Evolutionary conservation across 2,329 filamentous ascomycete species (phyloP), one percentile per base, ranked within the genome.

Genomic region (Sclerotinia trifoliorum): DNA sequence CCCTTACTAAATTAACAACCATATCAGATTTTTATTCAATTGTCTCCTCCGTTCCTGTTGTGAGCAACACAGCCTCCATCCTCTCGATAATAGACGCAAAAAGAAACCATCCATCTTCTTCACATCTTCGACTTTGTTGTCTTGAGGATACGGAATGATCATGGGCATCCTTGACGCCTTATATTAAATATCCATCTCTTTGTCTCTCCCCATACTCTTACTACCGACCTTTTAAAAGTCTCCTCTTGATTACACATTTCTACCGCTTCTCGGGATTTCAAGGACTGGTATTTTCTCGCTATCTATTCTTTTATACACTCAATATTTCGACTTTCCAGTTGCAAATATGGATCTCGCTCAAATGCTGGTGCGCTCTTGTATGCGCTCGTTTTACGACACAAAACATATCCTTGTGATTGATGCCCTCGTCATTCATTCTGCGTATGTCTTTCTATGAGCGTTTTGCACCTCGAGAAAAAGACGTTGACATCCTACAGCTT

Each of bases 321-420:
- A 56, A 52, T 17, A 0, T 29, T 55, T 21, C 60, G 44, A 69
- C 35, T 39, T 29, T 58, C 42, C 44, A 46, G 48, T 51, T 48
- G n/a, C 49, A 51, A 80, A 77, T 69, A 87, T 90, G 82, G 87
- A 91, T 78, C 84, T 89, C 72, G 88, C 88, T 66, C 87, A 93
- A 78, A 89, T 90, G 52, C 88, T 98, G 72, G 88, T 98, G 76
- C 92, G 94, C 79, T 95, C 90, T 66, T 91, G 93, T 51, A 90
- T 89, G 76, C 91, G 93, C 78, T 89, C 92, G 68, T 96, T 97
- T 81, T 96, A 95, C 80, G 86, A 91, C 72, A 93, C 90, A 48
- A 90, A 93, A 75, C 90, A 95, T 76, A 89, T 95, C 71, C 85
- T 96, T 58, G 88, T 94, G 66, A 82, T 95, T 74, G 90, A 96